Evolutionary conservation across 148 eudicot species (phyloP), one percentile per base, ranked within the genome.

Genomic region (Amaranthus hypochondriacus): DNA sequence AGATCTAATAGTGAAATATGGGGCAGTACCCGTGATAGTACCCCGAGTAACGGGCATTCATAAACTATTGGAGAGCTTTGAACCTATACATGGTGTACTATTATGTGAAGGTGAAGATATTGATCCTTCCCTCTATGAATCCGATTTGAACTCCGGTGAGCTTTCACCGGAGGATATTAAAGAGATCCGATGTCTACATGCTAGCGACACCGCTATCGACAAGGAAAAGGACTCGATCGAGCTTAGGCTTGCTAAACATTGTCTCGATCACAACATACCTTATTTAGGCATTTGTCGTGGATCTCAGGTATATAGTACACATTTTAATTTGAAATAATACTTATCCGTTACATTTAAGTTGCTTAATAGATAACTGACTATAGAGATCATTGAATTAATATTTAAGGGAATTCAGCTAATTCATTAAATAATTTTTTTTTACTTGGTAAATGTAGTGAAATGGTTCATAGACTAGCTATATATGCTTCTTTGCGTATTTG

Each of bases 21-120:
- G 96, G 51, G 98, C 96, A 5, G 96, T 91, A 3, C 98, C 98
- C 7, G 89, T 93, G 2, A 93, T 93, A 50, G 96, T 93, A 2
- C 98, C 98, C 46, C 79, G 98, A 48, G 98, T 91, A 4, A 76
- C 78, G 15, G 98, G 98, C 5, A 88, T 93, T 9, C 88, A 90
- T 75, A 81, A 71, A 73, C 81, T 86, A 4, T 62, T 93, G 1
- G 84, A 85, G 49, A 93, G 94, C 71, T 93, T 93, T 70, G 94
- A 91, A 78, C 96, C 98, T 4, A 90, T 93, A 48, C 96, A 93
- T 43, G 98, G 98, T 4, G 94, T 93, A 18, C 91, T 93, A 39
- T 82, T 93, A 9, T 90, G 96, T 48, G 98, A 93, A 80, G 98
- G 97, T 1, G 98, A 93, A 72, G 98, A 93, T 74, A 83, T 93